A percentile compares a stretch with the other conserved stretches of the same genome.
phyloP scores from a whole-genome alignment of 1,139 yeast species.

The Kodamaea arcana region DNA sequence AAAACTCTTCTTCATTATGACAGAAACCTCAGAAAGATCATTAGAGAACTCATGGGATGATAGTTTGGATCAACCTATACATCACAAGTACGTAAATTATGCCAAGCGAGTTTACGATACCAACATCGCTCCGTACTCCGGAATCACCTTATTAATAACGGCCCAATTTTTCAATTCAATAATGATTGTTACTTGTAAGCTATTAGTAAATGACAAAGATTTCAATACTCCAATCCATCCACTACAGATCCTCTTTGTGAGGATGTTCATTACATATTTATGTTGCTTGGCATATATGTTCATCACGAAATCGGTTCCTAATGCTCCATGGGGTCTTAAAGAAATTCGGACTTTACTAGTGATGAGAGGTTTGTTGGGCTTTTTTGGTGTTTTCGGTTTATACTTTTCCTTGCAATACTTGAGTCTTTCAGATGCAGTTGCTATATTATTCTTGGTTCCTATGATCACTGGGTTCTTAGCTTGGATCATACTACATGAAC shows the following conservation, averaged over 20 bases:
- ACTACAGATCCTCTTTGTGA: constrained; percentile 65
- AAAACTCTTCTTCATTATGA: too few species aligned
- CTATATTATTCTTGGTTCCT: constrained; percentile 76
- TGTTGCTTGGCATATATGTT: constrained; percentile 56
- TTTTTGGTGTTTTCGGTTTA: constrained; percentile 71
- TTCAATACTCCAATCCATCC: constrained; percentile 63
- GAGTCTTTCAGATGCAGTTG: constrained; percentile 70
- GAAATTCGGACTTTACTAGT: constrained; percentile 51
- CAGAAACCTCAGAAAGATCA: too few species aligned
- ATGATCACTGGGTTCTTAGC: constrained; percentile 75
- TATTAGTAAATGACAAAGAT: constrained; percentile 60
- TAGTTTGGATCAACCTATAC: constrained; percentile 1
- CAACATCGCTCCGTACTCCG: constrained; percentile 24
- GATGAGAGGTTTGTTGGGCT: constrained; percentile 71
- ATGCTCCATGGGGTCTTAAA: constrained; percentile 71
- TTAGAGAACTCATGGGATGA: constrained; percentile 5
- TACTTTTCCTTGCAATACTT: constrained; percentile 73
- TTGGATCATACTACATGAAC: constrained; percentile 60
- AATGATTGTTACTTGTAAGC: constrained; percentile 72
- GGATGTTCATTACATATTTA: constrained; percentile 70
- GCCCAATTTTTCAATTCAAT: constrained; percentile 71
- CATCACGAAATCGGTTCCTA: constrained; percentile 45
- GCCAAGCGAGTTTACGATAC: not conserved
- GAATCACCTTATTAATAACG: constrained; percentile 41
- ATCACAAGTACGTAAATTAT: not conserved